Evolutionary conservation across 352 stramenopile genomes (phyloP), one percentile per base, ranked within the genome.

Genomic region (Lagenidium sp.): DNA sequence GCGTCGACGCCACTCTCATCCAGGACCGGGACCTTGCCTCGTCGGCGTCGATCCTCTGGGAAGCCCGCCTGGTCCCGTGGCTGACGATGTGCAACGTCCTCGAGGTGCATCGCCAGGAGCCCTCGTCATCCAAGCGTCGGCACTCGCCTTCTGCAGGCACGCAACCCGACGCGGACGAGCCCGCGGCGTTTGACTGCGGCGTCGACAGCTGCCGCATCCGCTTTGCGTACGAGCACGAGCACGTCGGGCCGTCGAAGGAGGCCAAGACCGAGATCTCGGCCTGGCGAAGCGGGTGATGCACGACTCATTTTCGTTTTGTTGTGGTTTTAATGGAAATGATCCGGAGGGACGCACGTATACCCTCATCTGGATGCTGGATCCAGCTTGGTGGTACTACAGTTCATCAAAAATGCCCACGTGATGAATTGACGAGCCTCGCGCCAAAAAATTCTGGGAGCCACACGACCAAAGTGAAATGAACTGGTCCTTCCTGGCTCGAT

Each of bases 201-300:
- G 56, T 82, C 13, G 53, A 67, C 3, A 43, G 53, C 50, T 86
- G 74, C 34, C 74, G 74, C 36, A 71, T 86, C 23, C 70, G 74
- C 15, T 86, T 67, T 43, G 52, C 58, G 35, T 86, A 78, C 49
- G 58, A 82, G 36, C 74, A 86, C 44, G 74, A 86, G 38, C 74
- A 86, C 47, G 70, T 86, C 13, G 74, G 70, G 3, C 55, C 74
- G 8, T 81, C 74, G 10, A 56, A 82, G 32, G 57, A 75, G 22
- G 54, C 65, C 28, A 84, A 82, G 55, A 42, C 62, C 13, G 68
- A 82, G 44, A 71, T 84, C 29, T 73, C 74, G 3, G 47, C 68
- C 22, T 86, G 74, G 74, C 70, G 74, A 23, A 49, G 28, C 29
- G 53, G 59, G 16, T 57, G 65, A 21, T n/a, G n/a, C n/a, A n/a